Percentiles rank a stretch among this genome's conserved stretches.
Evolutionary conservation across 139 green algal species (phyloP).

Genomic region (Tetraselmis striata): DNA sequence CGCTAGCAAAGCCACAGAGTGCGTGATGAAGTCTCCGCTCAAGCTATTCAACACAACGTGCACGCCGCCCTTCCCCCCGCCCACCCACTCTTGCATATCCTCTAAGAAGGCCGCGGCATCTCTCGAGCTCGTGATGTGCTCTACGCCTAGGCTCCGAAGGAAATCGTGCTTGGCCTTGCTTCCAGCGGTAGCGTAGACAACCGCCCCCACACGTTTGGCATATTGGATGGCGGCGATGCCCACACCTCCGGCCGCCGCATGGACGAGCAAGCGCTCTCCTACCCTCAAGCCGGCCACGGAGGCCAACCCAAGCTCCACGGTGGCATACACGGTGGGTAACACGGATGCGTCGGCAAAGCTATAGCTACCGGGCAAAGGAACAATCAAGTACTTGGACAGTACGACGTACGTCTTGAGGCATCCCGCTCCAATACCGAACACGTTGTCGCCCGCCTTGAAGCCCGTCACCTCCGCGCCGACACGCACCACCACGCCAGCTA

Average conservation of each 20-base stretch:
- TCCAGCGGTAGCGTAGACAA: constrained; percentile 60
- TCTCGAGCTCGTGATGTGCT: constrained; percentile 41
- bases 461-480: constrained; percentile 10
- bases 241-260: constrained; percentile 54
- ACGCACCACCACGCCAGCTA: constrained; percentile 65
- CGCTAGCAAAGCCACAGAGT: constrained; percentile 16
- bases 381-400: constrained; percentile 14
- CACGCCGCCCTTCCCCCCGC: constrained; percentile 18
- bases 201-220: constrained; percentile 24
- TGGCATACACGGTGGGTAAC: constrained; percentile 21
- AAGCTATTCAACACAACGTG: constrained; percentile 41
- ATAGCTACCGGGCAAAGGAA: constrained; percentile 52
- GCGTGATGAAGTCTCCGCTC: constrained; percentile 27
- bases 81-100: constrained; percentile 31
- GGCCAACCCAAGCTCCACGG: constrained; percentile 9
- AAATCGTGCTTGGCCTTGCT: constrained; percentile 57
- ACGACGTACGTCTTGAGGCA: constrained; percentile 65
- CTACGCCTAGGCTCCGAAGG: constrained; percentile 40
- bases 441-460: constrained; percentile 41
- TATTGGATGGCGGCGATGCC: constrained; percentile 64
- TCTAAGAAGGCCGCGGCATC: constrained; percentile 50
- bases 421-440: constrained; percentile 73
- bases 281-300: constrained; percentile 12
- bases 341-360: constrained; percentile 65
- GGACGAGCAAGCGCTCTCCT: constrained; percentile 45